These are phyloP conservation scores for Fusarium sp. DNA, from an alignment of 2,329 filamentous ascomycete genomes.

Conservation along the genomic window DNA sequence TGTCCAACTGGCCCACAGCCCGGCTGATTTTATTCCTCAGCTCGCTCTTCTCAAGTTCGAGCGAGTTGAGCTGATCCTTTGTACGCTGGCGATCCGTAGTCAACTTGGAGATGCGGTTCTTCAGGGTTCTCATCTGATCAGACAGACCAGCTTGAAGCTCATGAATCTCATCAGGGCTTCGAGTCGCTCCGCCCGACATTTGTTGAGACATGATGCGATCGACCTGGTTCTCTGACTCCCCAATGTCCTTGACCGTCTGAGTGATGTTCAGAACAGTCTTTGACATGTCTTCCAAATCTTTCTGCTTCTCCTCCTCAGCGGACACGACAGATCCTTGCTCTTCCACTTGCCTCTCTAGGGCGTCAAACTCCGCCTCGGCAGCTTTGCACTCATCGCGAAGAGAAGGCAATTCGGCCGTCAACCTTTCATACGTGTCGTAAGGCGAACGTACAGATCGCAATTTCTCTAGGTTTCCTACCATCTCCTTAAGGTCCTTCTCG, in stretches of 20 bases:
- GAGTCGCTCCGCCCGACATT: conserved; percentile 73
- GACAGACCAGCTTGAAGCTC: conserved; percentile 77
- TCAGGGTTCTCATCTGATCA: conserved; percentile 77
- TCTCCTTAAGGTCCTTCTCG: conserved; percentile 71
- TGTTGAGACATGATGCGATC: conserved; percentile 83
- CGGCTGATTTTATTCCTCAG: conserved; percentile 79
- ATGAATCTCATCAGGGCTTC: conserved; percentile 87
- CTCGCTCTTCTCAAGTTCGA: conserved; percentile 86
- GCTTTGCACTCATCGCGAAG: conserved; percentile 75
- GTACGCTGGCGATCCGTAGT: conserved; percentile 79
- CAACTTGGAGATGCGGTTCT: conserved; percentile 75
- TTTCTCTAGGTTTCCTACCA: conserved; percentile 66
- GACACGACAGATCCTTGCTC: conserved; percentile 76
- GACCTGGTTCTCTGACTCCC: conserved; percentile 80
- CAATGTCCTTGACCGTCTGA: conserved; percentile 80
- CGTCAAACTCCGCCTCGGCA: conserved; percentile 73
- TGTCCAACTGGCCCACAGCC: conserved; percentile 82
- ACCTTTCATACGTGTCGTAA: conserved; percentile 81
- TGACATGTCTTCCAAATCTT: conserved; percentile 81
- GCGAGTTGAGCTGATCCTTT: conserved; percentile 74
- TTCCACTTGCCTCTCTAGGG: conserved; percentile 74
- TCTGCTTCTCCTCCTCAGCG: conserved; percentile 74
- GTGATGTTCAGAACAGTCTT: conserved; percentile 84
- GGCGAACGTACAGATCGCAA: conserved; percentile 75
- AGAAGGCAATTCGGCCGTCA: conserved; percentile 79